Evolutionary conservation across 1,284 basidiomycete species (phyloP).

Genomic region (Melampsora abietis-canadensis): DNA sequence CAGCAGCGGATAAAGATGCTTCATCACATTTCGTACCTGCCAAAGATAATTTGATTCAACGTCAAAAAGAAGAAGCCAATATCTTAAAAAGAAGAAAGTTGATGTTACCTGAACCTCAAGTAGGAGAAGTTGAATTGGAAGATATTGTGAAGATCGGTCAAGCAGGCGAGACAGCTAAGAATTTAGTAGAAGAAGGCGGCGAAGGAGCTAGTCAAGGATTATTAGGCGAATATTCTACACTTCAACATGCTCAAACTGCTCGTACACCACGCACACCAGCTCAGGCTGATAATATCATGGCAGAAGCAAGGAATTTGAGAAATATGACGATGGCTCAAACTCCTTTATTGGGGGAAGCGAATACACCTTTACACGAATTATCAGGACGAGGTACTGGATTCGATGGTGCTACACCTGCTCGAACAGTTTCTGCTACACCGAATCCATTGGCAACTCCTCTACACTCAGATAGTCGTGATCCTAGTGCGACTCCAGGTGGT

Average conservation of each 20-base stretch:
- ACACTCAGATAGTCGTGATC: conserved; percentile 57
- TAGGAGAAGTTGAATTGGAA: conserved; percentile 91
- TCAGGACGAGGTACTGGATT: conserved; percentile 73
- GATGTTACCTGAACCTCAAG: conserved; percentile 82
- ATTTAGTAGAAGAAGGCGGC: conserved; percentile 64
- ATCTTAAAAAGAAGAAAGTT: conserved; percentile 84
- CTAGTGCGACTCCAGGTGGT: conserved; percentile 64
- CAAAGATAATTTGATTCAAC: conserved; percentile 93
- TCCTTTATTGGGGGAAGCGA: conserved; percentile 91
- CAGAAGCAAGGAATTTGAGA: conserved; percentile 88
- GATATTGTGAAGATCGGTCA: conserved; percentile 98
- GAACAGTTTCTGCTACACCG: conserved; percentile 81
- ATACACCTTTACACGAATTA: conserved; percentile 78
- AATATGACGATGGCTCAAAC: conserved; percentile 90
- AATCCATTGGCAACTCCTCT: conserved; percentile 88
- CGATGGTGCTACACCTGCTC: conserved; percentile 84
- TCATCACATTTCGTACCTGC: conserved; percentile 84
- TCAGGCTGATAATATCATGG: conserved; percentile 86
- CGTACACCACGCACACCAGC: conserved; percentile 87
- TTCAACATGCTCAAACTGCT: conserved; percentile 82
- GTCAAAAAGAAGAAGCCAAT: conserved; percentile 92
- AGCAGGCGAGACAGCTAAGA: conserved; percentile 80
- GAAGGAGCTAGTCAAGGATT: conserved; percentile 76
- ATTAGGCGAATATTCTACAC: conserved; percentile 83
- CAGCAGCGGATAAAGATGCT: conserved; percentile 57